Evolutionary conservation across 139 green algal genomes (phyloP), one percentile per base, ranked within the genome.

Genomic region (Nannochloris sp.): DNA sequence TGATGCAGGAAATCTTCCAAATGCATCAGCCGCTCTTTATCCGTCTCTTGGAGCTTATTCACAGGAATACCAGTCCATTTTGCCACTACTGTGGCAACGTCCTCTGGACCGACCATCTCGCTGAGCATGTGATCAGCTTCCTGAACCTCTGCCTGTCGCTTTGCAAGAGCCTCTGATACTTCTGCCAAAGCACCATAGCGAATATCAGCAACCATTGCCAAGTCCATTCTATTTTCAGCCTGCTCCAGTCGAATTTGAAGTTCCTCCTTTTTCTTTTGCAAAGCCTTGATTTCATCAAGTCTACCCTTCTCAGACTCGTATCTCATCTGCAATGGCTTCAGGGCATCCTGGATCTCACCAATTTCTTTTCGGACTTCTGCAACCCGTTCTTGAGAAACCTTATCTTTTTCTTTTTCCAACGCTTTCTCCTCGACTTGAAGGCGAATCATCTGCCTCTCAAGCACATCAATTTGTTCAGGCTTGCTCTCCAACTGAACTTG

Each of bases 31-130:
- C 56, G 62, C 25, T 76, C 75, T 6, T 74, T 72, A 57, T 95
- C 88, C 0, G 74, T 83, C 43, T 84, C 65, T 64, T 77, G 68
- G 50, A 93, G 81, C 63, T 78, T 80, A n/a, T 51, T 78, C 8
- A 93, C 85, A 2, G 85, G 85, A 60, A 96, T 94, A 51, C 88
- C 88, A 0, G 89, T 96, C 87, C 89, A 95, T 44, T 86, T 70
- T 27, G 65, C 70, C 6, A 97, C 90, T 34, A 97, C 85, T 1
- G 59, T 67, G 0, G 83, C 82, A 50, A 95, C 83, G 66, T 90
- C 78, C 66, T 90, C 88, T 11, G 75, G 75, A 2, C 79, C 82
- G 9, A 96, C 90, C 50, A 77, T 73, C 63, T 97, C 90, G 5
- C 64, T 83, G 48, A 96, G 81, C 86, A 96, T 91, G 15, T 73